A percentile compares a stretch with the other conserved stretches of the same genome.
Conservation (phyloP, 768 basidiomycete species). For the Suillus lakei region DNA sequence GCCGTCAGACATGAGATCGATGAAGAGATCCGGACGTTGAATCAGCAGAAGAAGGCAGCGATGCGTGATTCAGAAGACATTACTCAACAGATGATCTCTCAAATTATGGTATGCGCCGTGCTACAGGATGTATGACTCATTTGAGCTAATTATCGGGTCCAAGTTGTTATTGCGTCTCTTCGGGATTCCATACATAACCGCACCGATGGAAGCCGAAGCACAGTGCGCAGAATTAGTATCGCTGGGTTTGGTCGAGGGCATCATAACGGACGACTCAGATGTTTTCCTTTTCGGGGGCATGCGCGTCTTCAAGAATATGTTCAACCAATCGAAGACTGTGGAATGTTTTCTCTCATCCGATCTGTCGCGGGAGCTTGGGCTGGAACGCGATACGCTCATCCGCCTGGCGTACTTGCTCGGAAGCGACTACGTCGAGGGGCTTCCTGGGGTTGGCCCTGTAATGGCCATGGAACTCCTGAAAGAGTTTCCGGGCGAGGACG, state of each 20-base stretch:
- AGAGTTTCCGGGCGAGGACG: constrained; percentile 88
- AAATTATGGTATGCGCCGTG: constrained; percentile 61
- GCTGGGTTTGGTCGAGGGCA: constrained; percentile 89
- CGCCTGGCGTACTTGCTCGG: constrained; percentile 93
- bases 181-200: constrained; percentile 97
- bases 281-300: constrained; percentile 96
- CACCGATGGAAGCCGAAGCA: constrained; percentile 99
- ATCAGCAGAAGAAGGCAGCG: constrained; percentile 84
- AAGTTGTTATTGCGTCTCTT: constrained; percentile 91
- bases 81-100: constrained; percentile 92
- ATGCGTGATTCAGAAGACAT: constrained; percentile 96
- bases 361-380: constrained; percentile 83
- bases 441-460: constrained; percentile 93
- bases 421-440: constrained; percentile 94
- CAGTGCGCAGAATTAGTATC: constrained; percentile 93
- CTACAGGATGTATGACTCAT: constrained; percentile 4
- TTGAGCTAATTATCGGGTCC: background rate
- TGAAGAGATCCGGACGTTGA: constrained; percentile 82
- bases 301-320: constrained; percentile 99
- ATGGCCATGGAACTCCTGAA: constrained; percentile 94
- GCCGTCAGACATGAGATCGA: constrained; percentile 88
- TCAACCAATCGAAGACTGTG: constrained; percentile 98
- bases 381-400: constrained; percentile 86
- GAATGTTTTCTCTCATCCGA: constrained; percentile 92
- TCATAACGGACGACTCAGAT: constrained; percentile 99